Base-by-base conservation (phyloP, 495 filamentous ascomycete species). In the Hypomontagnella submonticulosa region DNA sequence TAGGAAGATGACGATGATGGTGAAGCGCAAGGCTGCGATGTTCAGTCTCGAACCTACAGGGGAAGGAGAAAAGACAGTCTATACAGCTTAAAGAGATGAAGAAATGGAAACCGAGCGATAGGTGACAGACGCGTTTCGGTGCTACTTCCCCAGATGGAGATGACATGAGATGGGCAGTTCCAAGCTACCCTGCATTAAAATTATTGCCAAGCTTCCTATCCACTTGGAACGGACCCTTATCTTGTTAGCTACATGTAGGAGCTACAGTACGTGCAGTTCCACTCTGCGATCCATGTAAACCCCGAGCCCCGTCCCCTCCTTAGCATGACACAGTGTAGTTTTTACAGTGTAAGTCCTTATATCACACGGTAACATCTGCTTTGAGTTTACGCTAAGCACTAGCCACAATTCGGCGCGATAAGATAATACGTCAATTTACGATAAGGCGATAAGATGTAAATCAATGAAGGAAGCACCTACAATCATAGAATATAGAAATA, bases 131-230 rank as follows among this genome's bases (percentile, higher is more conserved):
- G 57, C 57, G 64, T 57, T 58, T 51, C 50, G 46, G 49, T 30
- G 42, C 63, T 55, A 13, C 50, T 60, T 66, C 56, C 46, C 55
- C 49, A 40, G 49, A 30, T 19, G 13, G 33, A 43, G 42, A 9
- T 34, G 13, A 27, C 13, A 40, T 55, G 33, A 54, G 54, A 65
- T 60, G 51, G 57, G 51, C 44, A 16, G 34, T 56, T 56, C 36
- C 34, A 46, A 56, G 23, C 57, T 47, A 53, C 40, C 52, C 38
- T 52, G 40, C 52, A 32, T 58, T 47, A 27, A 6, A 27, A 27
- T 46, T 27, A 30, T 48, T 62, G 65, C 65, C 65, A 67, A 63
- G 65, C 40, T 48, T 55, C 23, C 15, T 15, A 38, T 36, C 65
- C 58, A 67, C 64, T 18, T 52, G 9, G 20, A 58, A 33, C 38